Evolutionary conservation across 495 filamentous ascomycete species (phyloP).

Genomic region (Glonium stellatum): DNA sequence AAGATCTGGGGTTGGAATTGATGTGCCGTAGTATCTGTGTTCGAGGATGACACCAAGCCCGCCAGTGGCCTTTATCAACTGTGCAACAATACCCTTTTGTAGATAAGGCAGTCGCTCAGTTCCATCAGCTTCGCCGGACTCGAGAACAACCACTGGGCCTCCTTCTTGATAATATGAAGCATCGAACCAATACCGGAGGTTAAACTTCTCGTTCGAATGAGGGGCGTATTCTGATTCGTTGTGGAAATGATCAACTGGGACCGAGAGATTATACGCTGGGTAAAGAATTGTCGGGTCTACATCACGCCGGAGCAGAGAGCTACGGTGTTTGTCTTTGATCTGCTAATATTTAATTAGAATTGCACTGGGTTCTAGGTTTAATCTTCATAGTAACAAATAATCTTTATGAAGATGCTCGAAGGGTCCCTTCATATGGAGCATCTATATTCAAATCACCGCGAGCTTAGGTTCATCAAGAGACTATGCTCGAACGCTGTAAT

Average conservation of each 20-base stretch:
- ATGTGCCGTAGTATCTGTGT: conserved; percentile 36
- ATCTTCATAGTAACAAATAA: background rate
- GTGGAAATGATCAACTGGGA: conserved; percentile 70
- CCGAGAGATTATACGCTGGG: conserved; percentile 54
- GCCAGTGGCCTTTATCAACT: conserved; percentile 55
- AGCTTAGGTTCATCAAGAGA: too few species aligned
- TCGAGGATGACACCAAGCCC: conserved; percentile 71
- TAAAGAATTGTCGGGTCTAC: conserved; percentile 43
- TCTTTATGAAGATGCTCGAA: background rate
- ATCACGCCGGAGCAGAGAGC: conserved; percentile 24
- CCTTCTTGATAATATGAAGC: conserved; percentile 57
- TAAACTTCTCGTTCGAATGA: conserved; percentile 53
- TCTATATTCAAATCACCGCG: too few species aligned
- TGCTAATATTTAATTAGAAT: conserved; percentile 2
- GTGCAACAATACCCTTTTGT: conserved; percentile 60
- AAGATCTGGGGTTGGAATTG: conserved; percentile 13
- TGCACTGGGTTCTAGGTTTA: background rate
- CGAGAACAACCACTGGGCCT: conserved; percentile 65
- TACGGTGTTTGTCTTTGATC: conserved; percentile 1
- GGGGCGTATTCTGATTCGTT: conserved; percentile 63
- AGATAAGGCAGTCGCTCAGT: conserved; percentile 53
- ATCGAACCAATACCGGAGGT: conserved; percentile 69
- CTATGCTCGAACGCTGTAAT: too few species aligned
- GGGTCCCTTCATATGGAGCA: too few species aligned
- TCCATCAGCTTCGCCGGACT: conserved; percentile 57